A percentile compares a stretch with the other conserved stretches of the same genome.
phyloP scores from a whole-genome alignment of 768 basidiomycete genomes.

The Phallus indusiatus region DNA sequence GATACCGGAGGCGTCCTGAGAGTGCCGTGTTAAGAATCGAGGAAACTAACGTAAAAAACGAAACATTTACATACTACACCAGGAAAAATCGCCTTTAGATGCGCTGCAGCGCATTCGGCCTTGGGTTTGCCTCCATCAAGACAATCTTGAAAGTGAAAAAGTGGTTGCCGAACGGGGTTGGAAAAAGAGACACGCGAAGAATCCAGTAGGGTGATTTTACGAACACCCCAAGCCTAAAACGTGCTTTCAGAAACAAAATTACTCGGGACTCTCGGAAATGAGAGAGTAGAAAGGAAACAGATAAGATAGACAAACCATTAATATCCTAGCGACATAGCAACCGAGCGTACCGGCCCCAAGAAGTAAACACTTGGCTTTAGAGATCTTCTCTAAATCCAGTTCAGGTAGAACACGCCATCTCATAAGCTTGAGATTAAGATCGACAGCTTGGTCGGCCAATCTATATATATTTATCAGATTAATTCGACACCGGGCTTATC shows the following conservation, averaged over 20 bases:
- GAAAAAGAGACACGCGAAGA: slow-evolving; percentile 90
- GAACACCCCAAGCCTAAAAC: slow-evolving; percentile 86
- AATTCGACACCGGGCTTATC: background rate
- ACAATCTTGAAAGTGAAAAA: slow-evolving; percentile 94
- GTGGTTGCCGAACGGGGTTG: slow-evolving; percentile 93
- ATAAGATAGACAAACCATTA: slow-evolving; percentile 58
- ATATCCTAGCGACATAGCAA: slow-evolving; percentile 85
- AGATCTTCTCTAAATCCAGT: slow-evolving; percentile 82
- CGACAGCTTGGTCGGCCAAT: slow-evolving; percentile 94
- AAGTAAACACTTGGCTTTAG: slow-evolving; percentile 68
- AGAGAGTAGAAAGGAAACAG: background rate
- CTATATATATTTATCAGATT: slow-evolving; percentile 28
- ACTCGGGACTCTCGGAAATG: background rate
- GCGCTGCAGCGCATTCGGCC: slow-evolving; percentile 80
- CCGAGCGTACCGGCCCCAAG: slow-evolving; percentile 95
- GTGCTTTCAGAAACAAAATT: background rate
- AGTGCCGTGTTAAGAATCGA: background rate
- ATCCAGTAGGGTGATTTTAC: slow-evolving; percentile 89
- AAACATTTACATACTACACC: slow-evolving; percentile 60
- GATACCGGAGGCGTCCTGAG: slow-evolving; percentile 72
- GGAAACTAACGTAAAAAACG: background rate
- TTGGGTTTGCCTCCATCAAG: slow-evolving; percentile 89
- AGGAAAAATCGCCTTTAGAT: slow-evolving; percentile 83
- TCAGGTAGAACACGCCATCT: slow-evolving; percentile 90
- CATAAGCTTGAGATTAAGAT: slow-evolving; percentile 96